Conservation (phyloP, 2,329 filamentous ascomycete genomes). For the Parastagonospora nodorum region DNA sequence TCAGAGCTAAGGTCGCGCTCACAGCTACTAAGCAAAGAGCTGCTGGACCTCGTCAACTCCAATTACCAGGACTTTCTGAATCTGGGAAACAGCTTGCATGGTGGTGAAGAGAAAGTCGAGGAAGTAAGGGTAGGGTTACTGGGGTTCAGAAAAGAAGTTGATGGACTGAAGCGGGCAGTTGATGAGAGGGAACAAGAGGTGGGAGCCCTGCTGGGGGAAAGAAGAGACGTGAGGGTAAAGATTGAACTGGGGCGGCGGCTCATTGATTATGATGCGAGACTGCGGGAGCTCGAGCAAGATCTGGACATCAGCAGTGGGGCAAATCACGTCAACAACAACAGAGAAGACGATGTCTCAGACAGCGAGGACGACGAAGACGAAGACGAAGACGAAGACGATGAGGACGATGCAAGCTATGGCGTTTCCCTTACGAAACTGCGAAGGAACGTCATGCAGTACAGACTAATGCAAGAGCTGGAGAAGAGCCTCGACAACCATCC, state of each 20-base stretch:
- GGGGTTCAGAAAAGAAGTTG: slow-evolving; percentile 82
- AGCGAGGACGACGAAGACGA: slow-evolving; percentile 41
- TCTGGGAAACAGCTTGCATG: slow-evolving; percentile 78
- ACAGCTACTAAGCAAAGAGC: slow-evolving; percentile 78
- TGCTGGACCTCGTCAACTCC: slow-evolving; percentile 91
- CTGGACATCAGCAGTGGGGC: slow-evolving; percentile 58
- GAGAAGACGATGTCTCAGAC: slow-evolving; percentile 16
- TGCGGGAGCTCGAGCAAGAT: slow-evolving; percentile 66
- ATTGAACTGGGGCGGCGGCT: slow-evolving; percentile 67
- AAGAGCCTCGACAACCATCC: slow-evolving; percentile 64
- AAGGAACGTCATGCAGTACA: slow-evolving; percentile 63
- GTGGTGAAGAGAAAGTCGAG: slow-evolving; percentile 89
- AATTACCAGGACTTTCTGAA: slow-evolving; percentile 93
- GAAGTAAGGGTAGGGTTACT: slow-evolving; percentile 86
- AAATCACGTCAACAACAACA: slow-evolving; percentile 16
- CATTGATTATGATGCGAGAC: slow-evolving; percentile 68
- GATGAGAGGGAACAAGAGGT: slow-evolving; percentile 68
- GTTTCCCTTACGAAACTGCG: slow-evolving; percentile 54
- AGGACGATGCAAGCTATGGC: slow-evolving; percentile 33
- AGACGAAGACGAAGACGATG: slow-evolving; percentile 39
- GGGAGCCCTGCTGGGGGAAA: slow-evolving; percentile 65
- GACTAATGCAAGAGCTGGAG: slow-evolving; percentile 59
- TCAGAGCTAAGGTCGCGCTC: slow-evolving; percentile 82
- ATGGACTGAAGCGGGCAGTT: slow-evolving; percentile 72
- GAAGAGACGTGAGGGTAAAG: slow-evolving; percentile 68